Evolutionary conservation across 495 filamentous ascomycete species (phyloP).

Genomic region (Aspergillus nidulans): DNA sequence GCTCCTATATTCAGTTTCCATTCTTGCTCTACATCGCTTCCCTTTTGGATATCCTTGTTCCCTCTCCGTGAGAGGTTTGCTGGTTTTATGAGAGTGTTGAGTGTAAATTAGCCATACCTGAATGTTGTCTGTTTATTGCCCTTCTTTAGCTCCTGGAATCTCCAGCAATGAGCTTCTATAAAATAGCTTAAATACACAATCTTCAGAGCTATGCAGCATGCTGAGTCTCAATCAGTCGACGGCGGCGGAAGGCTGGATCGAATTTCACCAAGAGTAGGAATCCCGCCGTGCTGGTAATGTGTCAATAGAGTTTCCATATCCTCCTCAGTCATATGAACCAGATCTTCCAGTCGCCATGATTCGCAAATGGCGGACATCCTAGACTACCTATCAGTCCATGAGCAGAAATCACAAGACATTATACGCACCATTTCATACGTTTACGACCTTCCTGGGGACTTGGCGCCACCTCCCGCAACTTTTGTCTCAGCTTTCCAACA

Average conservation of each 20-base stretch:
- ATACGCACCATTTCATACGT: constrained; percentile 80
- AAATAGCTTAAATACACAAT: constrained; percentile 1
- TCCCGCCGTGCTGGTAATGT: constrained; percentile 55
- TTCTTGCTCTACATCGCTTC: constrained; percentile 15
- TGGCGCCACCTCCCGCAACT: constrained; percentile 74
- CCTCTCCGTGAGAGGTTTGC: constrained; percentile 8
- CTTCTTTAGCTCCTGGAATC: neutral
- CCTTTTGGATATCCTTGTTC: constrained; percentile 34
- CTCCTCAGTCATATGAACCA: constrained; percentile 75
- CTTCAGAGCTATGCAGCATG: neutral
- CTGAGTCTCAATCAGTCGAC: neutral
- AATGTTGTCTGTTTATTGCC: constrained; percentile 24
- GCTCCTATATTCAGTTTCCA: neutral
- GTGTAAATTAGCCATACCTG: constrained; percentile 27
- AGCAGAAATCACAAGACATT: neutral
- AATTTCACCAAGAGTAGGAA: constrained; percentile 39
- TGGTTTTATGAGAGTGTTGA: constrained; percentile 13
- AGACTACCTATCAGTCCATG: neutral
- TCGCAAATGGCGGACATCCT: constrained; percentile 93
- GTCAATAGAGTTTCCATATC: constrained; percentile 76
- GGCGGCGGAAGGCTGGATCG: constrained; percentile 16
- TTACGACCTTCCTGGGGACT: constrained; percentile 68
- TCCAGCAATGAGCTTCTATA: constrained; percentile 9
- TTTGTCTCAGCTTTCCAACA: constrained; percentile 74
- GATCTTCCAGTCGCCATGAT: constrained; percentile 76